phyloP scores from a whole-genome alignment of 2,329 filamentous ascomycete genomes.

The Bipolaris cookei region DNA sequence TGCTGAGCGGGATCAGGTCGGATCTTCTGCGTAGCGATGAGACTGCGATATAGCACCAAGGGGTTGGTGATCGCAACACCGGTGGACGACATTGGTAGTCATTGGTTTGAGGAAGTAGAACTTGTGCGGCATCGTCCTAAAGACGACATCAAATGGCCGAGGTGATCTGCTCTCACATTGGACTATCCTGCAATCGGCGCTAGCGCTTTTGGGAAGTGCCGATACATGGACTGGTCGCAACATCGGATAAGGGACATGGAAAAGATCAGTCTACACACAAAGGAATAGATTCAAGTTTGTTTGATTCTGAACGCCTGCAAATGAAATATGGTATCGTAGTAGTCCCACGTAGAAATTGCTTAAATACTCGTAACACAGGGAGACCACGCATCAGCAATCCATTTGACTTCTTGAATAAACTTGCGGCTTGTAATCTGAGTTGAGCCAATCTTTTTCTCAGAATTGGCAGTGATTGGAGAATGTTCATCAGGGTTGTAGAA shows the following conservation, averaged over 20 bases:
- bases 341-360: slow-evolving; percentile 25
- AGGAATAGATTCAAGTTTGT: neutral
- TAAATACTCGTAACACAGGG: slow-evolving; percentile 71
- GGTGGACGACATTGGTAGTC: slow-evolving; percentile 43
- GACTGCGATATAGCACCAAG: slow-evolving; percentile 74
- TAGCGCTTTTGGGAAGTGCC: slow-evolving; percentile 25
- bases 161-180: slow-evolving; percentile 28
- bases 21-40: slow-evolving; percentile 71
- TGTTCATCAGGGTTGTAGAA: slow-evolving; percentile 93
- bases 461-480: slow-evolving; percentile 62
- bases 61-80: slow-evolving; percentile 67
- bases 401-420: slow-evolving; percentile 82
- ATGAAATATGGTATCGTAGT: slow-evolving; percentile 35
- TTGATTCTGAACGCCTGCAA: slow-evolving; percentile 30
- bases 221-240: neutral
- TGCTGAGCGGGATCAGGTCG: slow-evolving; percentile 74
- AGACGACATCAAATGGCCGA: slow-evolving; percentile 21
- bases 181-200: slow-evolving; percentile 33
- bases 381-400: slow-evolving; percentile 84
- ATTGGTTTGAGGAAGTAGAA: slow-evolving; percentile 26
- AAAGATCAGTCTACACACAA: neutral
- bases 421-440: slow-evolving; percentile 79
- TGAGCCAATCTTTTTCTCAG: slow-evolving; percentile 53
- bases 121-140: slow-evolving; percentile 14
- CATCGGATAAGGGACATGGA: neutral